Evolutionary conservation across 805 yeast species (phyloP), one percentile per base, ranked within the genome.

Genomic region (Wickerhamiella occidentalis): DNA sequence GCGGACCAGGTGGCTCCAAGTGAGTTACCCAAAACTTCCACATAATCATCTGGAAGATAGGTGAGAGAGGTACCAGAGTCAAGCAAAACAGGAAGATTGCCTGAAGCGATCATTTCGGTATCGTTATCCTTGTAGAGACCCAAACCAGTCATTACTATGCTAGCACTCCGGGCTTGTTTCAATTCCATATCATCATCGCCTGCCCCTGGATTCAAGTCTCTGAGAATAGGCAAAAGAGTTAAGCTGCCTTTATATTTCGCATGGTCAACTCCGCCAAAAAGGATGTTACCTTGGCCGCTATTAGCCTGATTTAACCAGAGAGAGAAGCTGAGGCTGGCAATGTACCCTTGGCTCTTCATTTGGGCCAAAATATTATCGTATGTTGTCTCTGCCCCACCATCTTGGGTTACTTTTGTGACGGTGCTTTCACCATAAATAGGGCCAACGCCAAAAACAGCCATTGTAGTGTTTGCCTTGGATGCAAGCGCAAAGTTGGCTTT

Each of bases 401-500:
- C 11, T 15, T 25, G 19, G 38, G 47, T 33, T 22, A 53, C 37
- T n/a, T 52, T 43, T n/a, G 40, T 36, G 77, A 47, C 56, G 25
- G 57, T 56, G 18, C 69, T 60, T 58, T 68, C 71, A 36, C 59
- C 56, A 17, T 58, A 53, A 9, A 53, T 49, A 40, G 62, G 57
- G 13, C 70, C 70, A 25, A 67, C 60, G 11, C 71, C 71, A 53
- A 66, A 56, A 17, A 68, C 67, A 48, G 94, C 90, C 54, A 70
- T 64, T 7, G 77, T 64, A 3, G 92, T 78, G 54, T 78, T 77
- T 1, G 92, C 74, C 29, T 64, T 61, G 58, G 79, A 77, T 7
- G 84, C 92, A 22, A 85, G 77, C 1, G 94, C 96, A 64, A 88
- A 75, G 6, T 85, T 76, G 26, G 83, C 67, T 1, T 68, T 55